Percentiles rank a stretch among this genome's conserved stretches.
Conservation (phyloP, 202 grass and related monocot species). For the Eragrostis tef region DNA sequence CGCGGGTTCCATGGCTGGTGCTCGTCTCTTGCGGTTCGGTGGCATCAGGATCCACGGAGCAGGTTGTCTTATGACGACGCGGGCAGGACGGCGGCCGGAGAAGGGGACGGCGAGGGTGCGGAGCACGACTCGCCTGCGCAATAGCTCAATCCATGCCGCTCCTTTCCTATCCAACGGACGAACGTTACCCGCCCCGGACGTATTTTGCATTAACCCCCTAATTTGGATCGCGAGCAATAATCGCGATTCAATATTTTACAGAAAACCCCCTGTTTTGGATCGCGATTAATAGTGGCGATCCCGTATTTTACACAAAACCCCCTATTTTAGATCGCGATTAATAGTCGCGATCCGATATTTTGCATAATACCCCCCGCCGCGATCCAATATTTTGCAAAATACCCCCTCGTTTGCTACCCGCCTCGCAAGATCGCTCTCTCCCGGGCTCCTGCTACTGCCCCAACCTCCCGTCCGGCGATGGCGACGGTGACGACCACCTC, state of each 20-base stretch:
- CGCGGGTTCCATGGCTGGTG: constrained; percentile 40
- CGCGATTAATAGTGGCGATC: no score
- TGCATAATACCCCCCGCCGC: not conserved
- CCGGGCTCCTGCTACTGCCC: not conserved
- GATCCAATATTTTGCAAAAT: not conserved
- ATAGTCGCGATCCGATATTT: not conserved
- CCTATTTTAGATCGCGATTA: no score
- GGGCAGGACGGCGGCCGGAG: not conserved
- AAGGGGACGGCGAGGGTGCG: not conserved
- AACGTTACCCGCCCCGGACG: not conserved
- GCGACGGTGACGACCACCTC: no score
- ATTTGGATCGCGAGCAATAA: no score
- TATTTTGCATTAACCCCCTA: not conserved
- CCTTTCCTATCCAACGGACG: not conserved
- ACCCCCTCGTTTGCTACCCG: not conserved
- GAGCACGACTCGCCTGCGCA: no score
- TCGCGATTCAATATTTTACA: no score
- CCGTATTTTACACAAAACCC: no score
- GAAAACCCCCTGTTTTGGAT: no score
- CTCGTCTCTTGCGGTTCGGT: constrained; percentile 44
- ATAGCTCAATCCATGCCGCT: not conserved
- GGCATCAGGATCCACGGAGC: not conserved
- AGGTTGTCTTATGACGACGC: not conserved
- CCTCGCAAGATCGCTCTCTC: not conserved
- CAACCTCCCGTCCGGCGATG: no score